Evolutionary conservation across 1,284 basidiomycete genomes (phyloP), one percentile per base, ranked within the genome.

Genomic region (Ustilago curta): DNA sequence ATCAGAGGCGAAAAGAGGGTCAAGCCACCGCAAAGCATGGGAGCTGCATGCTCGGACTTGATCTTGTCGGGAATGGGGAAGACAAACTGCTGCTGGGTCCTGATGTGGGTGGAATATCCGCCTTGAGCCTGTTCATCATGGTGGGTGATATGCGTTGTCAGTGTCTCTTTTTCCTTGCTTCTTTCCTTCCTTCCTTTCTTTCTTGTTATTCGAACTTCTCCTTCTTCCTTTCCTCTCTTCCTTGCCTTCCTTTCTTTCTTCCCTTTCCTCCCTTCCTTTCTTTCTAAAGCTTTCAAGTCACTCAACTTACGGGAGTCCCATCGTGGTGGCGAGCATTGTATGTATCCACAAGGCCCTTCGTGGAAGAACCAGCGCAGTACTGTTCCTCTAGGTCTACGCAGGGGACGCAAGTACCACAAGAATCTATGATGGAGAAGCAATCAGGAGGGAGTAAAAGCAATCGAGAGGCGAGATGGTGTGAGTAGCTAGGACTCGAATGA

Each of bases 1-100:
- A 88, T 87, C 8, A 92, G 86, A 3, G 91, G 91, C 0, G 89
- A 90, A 86, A 87, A 91, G 43, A 90, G 88, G 8, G 91, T 91
- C 23, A 91, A 83, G 52, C 91, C 91, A 5, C 87, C 91, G 79
- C 91, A 91, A 32, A 88, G 80, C 82, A 87, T 85, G 12, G 87
- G 87, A 11, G 87, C 87, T 3, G 88, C 90, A 65, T 89, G 84
- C 61, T 88, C 88, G 3, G 88, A 87, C 40, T 87, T 84, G 59
- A 92, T 84, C 11, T 79, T 87, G 5, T 91, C 88, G 0, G 91
- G 91, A 55, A 93, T 89, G 16, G 88, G 88, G 85, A 92, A 91
- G 45, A 91, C 90, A 80, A 90, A 92, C 68, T 87, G 88, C 77
- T 91, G 87, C 75, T 91, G 88, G 0, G 89, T 90, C 51, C 91